A percentile compares a stretch with the other conserved stretches of the same genome.
phyloP scores from a whole-genome alignment of 2,329 filamentous ascomycete genomes.

The Phyllosticta citribraziliensis region DNA sequence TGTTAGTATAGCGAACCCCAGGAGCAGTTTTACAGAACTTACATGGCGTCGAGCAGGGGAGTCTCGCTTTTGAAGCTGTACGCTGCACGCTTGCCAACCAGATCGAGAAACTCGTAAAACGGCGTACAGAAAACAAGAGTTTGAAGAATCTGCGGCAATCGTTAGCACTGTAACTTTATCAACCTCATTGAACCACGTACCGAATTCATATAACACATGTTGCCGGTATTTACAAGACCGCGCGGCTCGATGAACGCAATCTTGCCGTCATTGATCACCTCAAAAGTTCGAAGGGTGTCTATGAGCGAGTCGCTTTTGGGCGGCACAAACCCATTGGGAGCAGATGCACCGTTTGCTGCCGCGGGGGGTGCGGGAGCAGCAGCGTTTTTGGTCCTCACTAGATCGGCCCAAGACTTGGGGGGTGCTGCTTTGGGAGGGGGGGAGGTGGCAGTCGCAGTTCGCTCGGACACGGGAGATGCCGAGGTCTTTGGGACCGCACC shows the following conservation, averaged over 20 bases:
- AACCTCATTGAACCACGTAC: constrained; percentile 47
- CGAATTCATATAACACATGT: constrained; percentile 99
- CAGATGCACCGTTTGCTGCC: constrained; percentile 20
- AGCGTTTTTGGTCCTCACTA: constrained; percentile 47
- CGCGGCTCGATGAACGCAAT: constrained; percentile 82
- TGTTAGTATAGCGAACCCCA: constrained; percentile 9
- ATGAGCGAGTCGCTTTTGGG: constrained; percentile 55
- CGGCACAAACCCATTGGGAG: constrained; percentile 33
- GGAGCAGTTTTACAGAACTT: constrained; percentile 31
- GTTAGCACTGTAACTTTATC: constrained; percentile 23
- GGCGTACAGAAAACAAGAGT: constrained; percentile 87
- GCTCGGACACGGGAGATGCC: constrained; percentile 17
- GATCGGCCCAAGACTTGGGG: constrained; percentile 57
- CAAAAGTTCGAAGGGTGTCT: constrained; percentile 67
- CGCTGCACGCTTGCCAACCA: constrained; percentile 70
- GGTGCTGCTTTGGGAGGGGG: constrained; percentile 39
- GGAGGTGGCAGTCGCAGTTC: constrained; percentile 28
- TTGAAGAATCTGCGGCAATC: constrained; percentile 65
- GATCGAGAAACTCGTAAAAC: constrained; percentile 88
- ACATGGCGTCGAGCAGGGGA: constrained; percentile 89
- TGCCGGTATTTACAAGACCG: constrained; percentile 91
- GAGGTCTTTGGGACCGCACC: constrained; percentile 13
- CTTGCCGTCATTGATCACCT: constrained; percentile 54
- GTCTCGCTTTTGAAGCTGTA: constrained; percentile 95
- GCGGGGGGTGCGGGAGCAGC: constrained; percentile 21